phyloP scores from a whole-genome alignment of 2,329 filamentous ascomycete genomes.

The Lachnellula suecica region DNA sequence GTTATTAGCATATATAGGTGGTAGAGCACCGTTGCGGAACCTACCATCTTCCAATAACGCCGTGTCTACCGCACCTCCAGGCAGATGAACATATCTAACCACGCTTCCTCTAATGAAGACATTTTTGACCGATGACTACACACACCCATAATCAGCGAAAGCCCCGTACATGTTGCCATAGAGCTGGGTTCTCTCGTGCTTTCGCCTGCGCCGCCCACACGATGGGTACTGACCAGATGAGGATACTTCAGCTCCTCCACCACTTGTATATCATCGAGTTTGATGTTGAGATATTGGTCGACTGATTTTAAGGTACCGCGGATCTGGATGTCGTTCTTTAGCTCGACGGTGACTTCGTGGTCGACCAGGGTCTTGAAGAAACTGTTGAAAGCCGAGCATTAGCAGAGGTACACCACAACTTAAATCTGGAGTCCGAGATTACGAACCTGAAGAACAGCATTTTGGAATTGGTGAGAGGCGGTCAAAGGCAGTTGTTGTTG shows the following conservation, averaged over 20 bases:
- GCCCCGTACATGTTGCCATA: neutral
- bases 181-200: no score
- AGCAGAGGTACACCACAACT: neutral
- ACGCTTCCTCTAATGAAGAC: constrained; percentile 76
- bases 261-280: constrained; percentile 92
- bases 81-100: constrained; percentile 72
- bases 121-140: constrained; percentile 69
- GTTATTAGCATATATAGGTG: constrained; percentile 11
- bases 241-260: constrained; percentile 94
- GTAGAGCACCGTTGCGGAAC: constrained; percentile 16
- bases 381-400: constrained; percentile 44
- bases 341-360: constrained; percentile 94
- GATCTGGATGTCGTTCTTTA: constrained; percentile 99
- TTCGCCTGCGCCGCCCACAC: neutral
- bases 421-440: neutral
- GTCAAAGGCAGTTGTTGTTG: neutral
- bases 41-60: constrained; percentile 69
- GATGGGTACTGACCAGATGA: constrained; percentile 69
- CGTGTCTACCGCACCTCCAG: constrained; percentile 66
- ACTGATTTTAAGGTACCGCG: constrained; percentile 94
- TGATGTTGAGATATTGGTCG: constrained; percentile 99
- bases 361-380: constrained; percentile 99
- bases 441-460: constrained; percentile 41
- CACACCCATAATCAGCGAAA: constrained; percentile 1
- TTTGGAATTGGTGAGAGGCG: constrained; percentile 19